Base-by-base conservation (phyloP, 225 moss, liverwort and hornwort species). In the Rhytidiadelphus loreus region DNA sequence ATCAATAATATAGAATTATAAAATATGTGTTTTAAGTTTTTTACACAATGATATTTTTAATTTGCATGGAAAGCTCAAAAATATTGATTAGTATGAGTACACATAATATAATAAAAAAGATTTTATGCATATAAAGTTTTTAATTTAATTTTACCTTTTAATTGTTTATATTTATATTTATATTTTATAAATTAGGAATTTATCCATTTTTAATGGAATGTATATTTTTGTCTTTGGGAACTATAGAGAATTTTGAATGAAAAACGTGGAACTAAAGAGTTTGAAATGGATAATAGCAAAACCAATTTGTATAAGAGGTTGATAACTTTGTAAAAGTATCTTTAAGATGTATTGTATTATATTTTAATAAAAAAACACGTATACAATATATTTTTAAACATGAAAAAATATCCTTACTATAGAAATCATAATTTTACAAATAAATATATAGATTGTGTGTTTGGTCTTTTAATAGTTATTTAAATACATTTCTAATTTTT, bases 221-320 rank as follows among this genome's bases (percentile, higher is more conserved):
- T 2, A 16, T 12, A 6, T 12, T 29, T 23, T 11, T 70, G 13
- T 37, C 15, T 41, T 30, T n/a, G 11, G 8, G 8, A 3, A 64
- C 33, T 22, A 14, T 0, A 92, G 92, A 82, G 26, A 87, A 82
- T 89, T 16, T 37, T 90, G 43, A 77, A 88, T 82, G 89, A 92
- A 82, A 90, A 82, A 10, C 12, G 22, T 18, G 24, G 39, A 56
- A 35, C 29, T 6, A 19, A 87, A 50, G 90, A 90, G 3, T 90
- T 89, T 81, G 81, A 44, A 58, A 48, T 77, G 35, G 76, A 92
- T 11, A 84, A 70, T 13, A 35, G 0, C 7, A 89, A 64, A 85
- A 85, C 64, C 41, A 81, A 87, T 57, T 24, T 90, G 23, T 89
- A 62, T 12, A 81, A 58, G 8, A 90, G 90, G 92, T 92, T 28